phyloP scores from a whole-genome alignment of 164 flowering plant genomes.

The Stephania cephalantha region DNA sequence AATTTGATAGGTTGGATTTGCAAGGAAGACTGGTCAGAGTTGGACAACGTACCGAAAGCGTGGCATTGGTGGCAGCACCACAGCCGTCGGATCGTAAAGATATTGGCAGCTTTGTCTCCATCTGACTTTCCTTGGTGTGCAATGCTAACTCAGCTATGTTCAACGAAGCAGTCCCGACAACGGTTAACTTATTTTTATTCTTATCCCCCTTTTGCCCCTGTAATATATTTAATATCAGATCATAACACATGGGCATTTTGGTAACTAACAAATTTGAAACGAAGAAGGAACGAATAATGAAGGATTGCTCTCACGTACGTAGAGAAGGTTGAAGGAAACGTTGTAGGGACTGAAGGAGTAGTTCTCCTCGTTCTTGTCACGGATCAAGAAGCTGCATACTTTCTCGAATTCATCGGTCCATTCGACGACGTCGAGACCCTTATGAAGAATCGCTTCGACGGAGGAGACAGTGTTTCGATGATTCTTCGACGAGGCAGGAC shows the following conservation, averaged over 20 bases:
- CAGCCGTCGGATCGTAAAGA: background rate
- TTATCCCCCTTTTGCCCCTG: background rate
- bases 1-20: background rate
- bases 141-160: background rate
- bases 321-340: slow-evolving; percentile 1
- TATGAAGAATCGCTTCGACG: background rate
- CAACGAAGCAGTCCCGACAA: background rate
- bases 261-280: background rate
- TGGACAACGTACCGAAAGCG: background rate
- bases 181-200: background rate
- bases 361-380: background rate
- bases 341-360: background rate
- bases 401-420: background rate
- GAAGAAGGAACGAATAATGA: background rate
- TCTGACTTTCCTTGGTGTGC: background rate
- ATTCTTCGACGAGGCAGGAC: background rate
- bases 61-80: background rate
- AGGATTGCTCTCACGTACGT: background rate
- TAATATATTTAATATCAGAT: background rate
- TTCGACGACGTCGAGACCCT: background rate
- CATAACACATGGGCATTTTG: background rate
- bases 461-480: background rate
- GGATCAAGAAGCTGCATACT: background rate
- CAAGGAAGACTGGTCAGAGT: background rate
- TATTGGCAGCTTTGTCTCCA: background rate